A percentile compares a stretch with the other conserved stretches of the same genome.
These are phyloP conservation scores for Antrodiella citrinella DNA, from an alignment of 768 basidiomycete species.

Conservation along the genomic window DNA sequence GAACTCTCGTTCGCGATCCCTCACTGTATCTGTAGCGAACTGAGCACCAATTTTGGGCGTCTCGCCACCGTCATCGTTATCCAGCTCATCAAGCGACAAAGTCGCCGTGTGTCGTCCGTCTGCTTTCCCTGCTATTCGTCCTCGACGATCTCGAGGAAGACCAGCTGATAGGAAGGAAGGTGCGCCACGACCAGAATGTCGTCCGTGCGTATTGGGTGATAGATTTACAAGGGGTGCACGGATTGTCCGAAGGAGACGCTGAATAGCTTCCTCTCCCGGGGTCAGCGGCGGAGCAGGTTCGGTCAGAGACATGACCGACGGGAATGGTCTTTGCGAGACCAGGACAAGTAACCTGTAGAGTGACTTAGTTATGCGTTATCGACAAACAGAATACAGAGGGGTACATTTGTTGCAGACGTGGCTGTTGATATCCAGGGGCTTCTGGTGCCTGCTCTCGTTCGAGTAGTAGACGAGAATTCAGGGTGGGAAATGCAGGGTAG, in stretches of 20 bases:
- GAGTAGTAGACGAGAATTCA: conserved; percentile 49
- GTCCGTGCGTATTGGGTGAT: conserved; percentile 9
- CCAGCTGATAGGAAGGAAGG: conserved; percentile 70
- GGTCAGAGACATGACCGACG: conserved; percentile 52
- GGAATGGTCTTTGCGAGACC: conserved; percentile 57
- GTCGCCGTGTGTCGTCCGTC: background rate
- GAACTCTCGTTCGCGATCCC: conserved; percentile 37
- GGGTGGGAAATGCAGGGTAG: conserved; percentile 49
- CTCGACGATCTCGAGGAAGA: conserved; percentile 69
- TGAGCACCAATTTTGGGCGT: conserved; percentile 34
- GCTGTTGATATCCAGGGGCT: conserved; percentile 48
- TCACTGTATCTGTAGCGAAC: background rate
- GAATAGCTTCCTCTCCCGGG: conserved; percentile 58
- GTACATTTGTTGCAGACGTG: conserved; percentile 77
- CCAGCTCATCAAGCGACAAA: conserved; percentile 14
- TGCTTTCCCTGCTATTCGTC: conserved; percentile 38
- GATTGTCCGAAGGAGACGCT: conserved; percentile 56
- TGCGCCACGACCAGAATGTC: conserved; percentile 21
- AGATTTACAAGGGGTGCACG: conserved; percentile 37
- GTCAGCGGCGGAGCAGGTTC: conserved; percentile 44
- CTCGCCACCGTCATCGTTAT: conserved; percentile 39
- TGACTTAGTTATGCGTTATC: too few species aligned
- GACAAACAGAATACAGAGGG: conserved; percentile 14
- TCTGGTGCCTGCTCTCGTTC: conserved; percentile 52
- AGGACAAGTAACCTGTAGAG: conserved; percentile 61